Evolutionary conservation across 345 rosid species (phyloP), one percentile per base, ranked within the genome.

Genomic region (Moricandia arvensis): DNA sequence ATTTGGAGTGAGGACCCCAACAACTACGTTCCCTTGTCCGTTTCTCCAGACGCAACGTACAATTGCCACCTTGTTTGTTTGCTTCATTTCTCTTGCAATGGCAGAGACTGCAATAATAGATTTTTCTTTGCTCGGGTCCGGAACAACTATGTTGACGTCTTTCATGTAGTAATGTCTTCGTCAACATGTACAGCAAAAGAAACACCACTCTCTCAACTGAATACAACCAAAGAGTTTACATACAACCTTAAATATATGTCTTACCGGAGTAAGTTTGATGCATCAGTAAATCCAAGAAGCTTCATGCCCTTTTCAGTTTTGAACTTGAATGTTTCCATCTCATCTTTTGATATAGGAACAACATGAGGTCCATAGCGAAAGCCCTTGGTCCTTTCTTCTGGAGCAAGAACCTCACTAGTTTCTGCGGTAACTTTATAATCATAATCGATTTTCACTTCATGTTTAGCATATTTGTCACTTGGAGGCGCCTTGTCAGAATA

Each of bases 41-140:
- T 90, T 89, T 83, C 93, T 89, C 99, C 99, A 95, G 72, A 90
- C 99, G 79, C 99, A 95, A 16, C 97, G 96, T 71, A 90, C 66
- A 74, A 95, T 88, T 61, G 96, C 97, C 45, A 91, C 93, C 77
- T 80, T 88, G 68, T 86, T 84, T 84, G 82, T 76, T 85, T 90
- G 86, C 81, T 83, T 88, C 97, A 90, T 89, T 70, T 92, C 97
- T 81, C 97, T 86, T 11, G 96, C 93, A 63, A 95, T 51, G 47
- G 97, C 93, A 78, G 97, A 95, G 83, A 88, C 83, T 8, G 93
- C 92, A 49, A 89, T 65, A 24, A 71, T 75, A 62, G 89, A 93
- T 72, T 82, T 81, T 66, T 77, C 59, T 73, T 92, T 89, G 54
- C 91, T 89, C 8, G 93, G 97, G 70, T 93, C 97, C 63, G 98